Evolutionary conservation across 768 basidiomycete species (phyloP), one percentile per base, ranked within the genome.

Genomic region (Lentinula lateritia): DNA sequence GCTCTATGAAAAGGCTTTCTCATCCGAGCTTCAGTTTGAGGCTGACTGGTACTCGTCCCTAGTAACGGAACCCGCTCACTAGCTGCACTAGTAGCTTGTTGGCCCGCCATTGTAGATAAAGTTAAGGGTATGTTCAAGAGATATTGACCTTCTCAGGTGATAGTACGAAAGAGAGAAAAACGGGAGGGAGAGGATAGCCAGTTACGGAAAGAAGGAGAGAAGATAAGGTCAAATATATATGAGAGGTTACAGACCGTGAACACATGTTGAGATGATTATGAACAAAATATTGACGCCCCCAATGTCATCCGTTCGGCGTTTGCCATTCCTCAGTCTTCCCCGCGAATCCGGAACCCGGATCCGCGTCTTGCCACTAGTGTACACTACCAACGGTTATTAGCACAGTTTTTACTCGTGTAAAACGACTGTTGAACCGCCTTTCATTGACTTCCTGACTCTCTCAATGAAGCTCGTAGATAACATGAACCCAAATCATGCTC

Each of bases 1-100:
- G 82, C 74, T 43, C 82, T 76, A 71, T 82, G 80, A 62, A 83
- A 83, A 0, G 80, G 79, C 67, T 83, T 83, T 71, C 74, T 78
- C 28, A 28, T 28, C 36, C 58, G 62, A 15, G 50, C 63, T 63
- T 65, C 48, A 69, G 65, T 41, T 58, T 20, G 18, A 23, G 50
- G 42, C 45, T 36, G 58, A 18, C 38, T 48, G 5, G 62, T 58
- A 6, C 53, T 16, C 34, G 48, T 60, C 1, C 23, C 38, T 28
- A 70, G 62, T 46, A 70, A 61, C 42, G 69, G 66, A 38, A 58
- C 58, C 38, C 53, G 52, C 50, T 69, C 68, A 5, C 50, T 58
- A 23, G 48, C 46, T 34, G 41, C 20, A 35, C 6, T 16, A 4
- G 41, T 50, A 20, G 15, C 15, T 34, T 52, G 38, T 23, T n/a